phyloP scores from a whole-genome alignment of 163 green algal genomes.

The Coccomyxa subellipsoidea region DNA sequence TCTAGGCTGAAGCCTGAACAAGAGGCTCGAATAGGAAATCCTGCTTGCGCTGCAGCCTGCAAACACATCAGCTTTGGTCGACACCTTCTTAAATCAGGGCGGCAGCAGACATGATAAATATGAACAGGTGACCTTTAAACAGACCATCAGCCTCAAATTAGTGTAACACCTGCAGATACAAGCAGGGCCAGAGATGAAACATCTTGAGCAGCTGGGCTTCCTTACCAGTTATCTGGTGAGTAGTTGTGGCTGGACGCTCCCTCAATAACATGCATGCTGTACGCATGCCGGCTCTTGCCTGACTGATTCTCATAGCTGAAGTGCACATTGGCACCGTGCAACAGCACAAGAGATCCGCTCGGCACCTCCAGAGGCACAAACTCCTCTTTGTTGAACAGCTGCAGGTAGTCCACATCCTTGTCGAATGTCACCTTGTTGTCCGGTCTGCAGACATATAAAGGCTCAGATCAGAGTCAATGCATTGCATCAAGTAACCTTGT shows the following conservation, averaged over 20 bases:
- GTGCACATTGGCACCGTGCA: constrained; percentile 89
- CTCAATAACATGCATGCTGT: constrained; percentile 85
- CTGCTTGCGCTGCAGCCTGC: constrained; percentile 54
- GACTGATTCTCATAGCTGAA: constrained; percentile 76
- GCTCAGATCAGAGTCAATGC: too few relatives aligned
- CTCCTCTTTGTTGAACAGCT: constrained; percentile 28
- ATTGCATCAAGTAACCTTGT: too few relatives aligned
- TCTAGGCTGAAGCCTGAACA: not conserved
- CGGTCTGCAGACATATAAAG: not conserved
- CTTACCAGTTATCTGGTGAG: not conserved
- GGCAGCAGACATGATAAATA: too few relatives aligned
- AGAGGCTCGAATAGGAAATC: constrained; percentile 65
- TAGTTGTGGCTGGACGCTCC: constrained; percentile 16
- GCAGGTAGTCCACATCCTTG: constrained; percentile 10
- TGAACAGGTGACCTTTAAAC: too few relatives aligned
- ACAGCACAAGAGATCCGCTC: constrained; percentile 86
- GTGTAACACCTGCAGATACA: too few relatives aligned
- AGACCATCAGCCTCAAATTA: not conserved
- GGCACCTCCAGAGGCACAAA: constrained; percentile 77
- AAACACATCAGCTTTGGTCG: not conserved
- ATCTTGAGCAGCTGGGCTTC: too few relatives aligned
- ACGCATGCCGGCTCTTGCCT: constrained; percentile 72
- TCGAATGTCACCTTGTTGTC: constrained; percentile 50
- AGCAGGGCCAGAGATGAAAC: too few relatives aligned
- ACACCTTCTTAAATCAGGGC: too few relatives aligned